Conservation (phyloP, 495 filamentous ascomycete species). For the Xylaria curta region DNA sequence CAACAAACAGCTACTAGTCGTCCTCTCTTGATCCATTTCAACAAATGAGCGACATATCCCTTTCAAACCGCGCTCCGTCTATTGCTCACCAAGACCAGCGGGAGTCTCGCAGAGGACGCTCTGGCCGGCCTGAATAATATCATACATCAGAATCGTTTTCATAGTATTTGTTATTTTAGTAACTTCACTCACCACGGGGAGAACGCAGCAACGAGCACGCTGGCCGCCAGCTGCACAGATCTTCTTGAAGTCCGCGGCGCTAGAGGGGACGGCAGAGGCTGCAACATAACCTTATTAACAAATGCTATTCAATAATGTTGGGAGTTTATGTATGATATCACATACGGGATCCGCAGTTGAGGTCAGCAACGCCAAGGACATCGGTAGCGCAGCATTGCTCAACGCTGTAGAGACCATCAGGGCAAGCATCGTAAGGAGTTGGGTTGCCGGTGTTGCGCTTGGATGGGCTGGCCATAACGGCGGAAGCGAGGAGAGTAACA, state of each 20-base stretch:
- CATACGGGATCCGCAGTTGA: constrained; percentile 55
- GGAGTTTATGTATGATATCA: not conserved
- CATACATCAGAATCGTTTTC: constrained; percentile 20
- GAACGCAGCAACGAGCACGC: constrained; percentile 39
- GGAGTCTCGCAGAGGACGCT: constrained; percentile 38
- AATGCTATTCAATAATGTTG: not conserved
- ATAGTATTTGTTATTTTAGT: not conserved
- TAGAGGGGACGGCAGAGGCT: constrained; percentile 29
- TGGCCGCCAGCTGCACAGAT: constrained; percentile 33
- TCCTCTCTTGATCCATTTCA: not conserved
- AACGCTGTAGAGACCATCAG: constrained; percentile 33
- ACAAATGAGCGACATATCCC: not conserved
- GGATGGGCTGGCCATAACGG: constrained; percentile 41
- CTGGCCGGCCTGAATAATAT: constrained; percentile 30
- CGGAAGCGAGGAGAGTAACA: constrained; percentile 41
- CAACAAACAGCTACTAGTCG: not conserved
- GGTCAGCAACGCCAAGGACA: constrained; percentile 53
- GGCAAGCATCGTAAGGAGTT: constrained; percentile 32
- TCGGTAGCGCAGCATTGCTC: constrained; percentile 55
- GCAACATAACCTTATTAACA: constrained; percentile 25
- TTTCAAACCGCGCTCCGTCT: not conserved
- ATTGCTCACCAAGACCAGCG: constrained; percentile 30
- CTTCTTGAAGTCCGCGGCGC: constrained; percentile 21
- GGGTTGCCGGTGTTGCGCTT: constrained; percentile 30
- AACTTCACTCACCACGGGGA: constrained; percentile 38